A percentile compares a stretch with the other conserved stretches of the same genome.
Conservation (phyloP, 2,329 filamentous ascomycete genomes). For the Tolypocladium sp. region DNA sequence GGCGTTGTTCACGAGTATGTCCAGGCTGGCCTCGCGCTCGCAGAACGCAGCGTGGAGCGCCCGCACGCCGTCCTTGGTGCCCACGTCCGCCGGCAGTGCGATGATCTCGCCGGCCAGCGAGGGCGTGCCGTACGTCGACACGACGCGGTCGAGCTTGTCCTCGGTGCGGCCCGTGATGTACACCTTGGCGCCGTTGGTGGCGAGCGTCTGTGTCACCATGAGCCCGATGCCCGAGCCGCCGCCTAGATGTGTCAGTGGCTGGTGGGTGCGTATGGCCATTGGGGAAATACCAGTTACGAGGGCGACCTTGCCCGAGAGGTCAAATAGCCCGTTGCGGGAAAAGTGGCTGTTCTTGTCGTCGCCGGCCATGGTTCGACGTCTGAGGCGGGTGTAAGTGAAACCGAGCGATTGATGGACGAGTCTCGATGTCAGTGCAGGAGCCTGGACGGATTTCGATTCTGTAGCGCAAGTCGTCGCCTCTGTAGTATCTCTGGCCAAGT, state of each 20-base stretch:
- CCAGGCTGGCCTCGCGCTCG: slow-evolving; percentile 46
- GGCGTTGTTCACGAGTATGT: slow-evolving; percentile 35
- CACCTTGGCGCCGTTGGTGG: slow-evolving; percentile 58
- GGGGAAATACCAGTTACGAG: slow-evolving; percentile 30
- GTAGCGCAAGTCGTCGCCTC: neutral
- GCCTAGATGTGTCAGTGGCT: neutral
- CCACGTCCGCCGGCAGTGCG: slow-evolving; percentile 52
- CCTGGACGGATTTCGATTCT: neutral
- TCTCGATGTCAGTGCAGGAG: neutral
- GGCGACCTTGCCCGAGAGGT: slow-evolving; percentile 32
- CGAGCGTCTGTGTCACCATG: slow-evolving; percentile 60
- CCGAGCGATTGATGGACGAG: neutral
- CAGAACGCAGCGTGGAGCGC: slow-evolving; percentile 48
- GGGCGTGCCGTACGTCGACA: slow-evolving; percentile 46
- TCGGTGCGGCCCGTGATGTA: slow-evolving; percentile 60
- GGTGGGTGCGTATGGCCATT: neutral
- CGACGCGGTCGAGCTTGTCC: slow-evolving; percentile 53
- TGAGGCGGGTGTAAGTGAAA: neutral
- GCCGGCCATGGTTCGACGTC: neutral
- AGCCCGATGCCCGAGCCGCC: slow-evolving; percentile 56
- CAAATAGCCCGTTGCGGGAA: slow-evolving; percentile 20
- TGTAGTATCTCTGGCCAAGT: neutral
- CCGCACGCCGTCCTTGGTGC: slow-evolving; percentile 49
- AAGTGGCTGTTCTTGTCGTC: neutral
- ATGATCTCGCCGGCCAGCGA: slow-evolving; percentile 46